These are phyloP conservation scores for Pseudopithomyces chartarum DNA, from an alignment of 2,329 filamentous ascomycete species.

Conservation along the genomic window DNA sequence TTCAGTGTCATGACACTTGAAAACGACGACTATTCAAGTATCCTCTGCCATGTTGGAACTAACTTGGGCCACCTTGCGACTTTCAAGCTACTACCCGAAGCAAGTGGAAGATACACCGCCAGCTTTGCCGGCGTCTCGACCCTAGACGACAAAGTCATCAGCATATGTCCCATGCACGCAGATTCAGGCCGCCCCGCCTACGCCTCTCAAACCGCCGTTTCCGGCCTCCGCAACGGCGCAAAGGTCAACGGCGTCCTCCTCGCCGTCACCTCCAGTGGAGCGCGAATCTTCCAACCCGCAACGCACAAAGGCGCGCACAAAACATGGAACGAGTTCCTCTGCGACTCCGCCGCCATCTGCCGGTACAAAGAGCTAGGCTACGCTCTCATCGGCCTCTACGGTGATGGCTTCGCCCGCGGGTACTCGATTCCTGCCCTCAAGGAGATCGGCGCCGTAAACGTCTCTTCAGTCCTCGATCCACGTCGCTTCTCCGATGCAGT, in stretches of 20 bases:
- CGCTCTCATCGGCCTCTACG: conserved; percentile 82
- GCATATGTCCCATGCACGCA: conserved; percentile 77
- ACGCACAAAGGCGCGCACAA: conserved; percentile 89
- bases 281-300: conserved; percentile 86
- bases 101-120: conserved; percentile 71
- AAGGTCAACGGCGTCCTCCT: conserved; percentile 82
- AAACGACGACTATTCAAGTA: conserved; percentile 93
- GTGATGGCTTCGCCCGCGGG: conserved; percentile 77
- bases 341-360: conserved; percentile 78
- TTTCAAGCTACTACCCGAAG: conserved; percentile 83
- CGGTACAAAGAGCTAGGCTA: conserved; percentile 76
- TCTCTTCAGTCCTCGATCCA: conserved; percentile 72
- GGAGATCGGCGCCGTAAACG: conserved; percentile 72
- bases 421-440: conserved; percentile 88
- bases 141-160: conserved; percentile 72
- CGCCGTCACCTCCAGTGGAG: conserved; percentile 73
- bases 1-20: conserved; percentile 91
- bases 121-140: conserved; percentile 70
- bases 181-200: conserved; percentile 76
- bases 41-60: conserved; percentile 89
- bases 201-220: conserved; percentile 76
- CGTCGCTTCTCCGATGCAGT: conserved; percentile 71
- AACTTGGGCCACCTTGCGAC: conserved; percentile 82
- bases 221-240: conserved; percentile 72
- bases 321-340: conserved; percentile 81